Evolutionary conservation across 768 basidiomycete genomes (phyloP).

Genomic region (Auricularia cornea): DNA sequence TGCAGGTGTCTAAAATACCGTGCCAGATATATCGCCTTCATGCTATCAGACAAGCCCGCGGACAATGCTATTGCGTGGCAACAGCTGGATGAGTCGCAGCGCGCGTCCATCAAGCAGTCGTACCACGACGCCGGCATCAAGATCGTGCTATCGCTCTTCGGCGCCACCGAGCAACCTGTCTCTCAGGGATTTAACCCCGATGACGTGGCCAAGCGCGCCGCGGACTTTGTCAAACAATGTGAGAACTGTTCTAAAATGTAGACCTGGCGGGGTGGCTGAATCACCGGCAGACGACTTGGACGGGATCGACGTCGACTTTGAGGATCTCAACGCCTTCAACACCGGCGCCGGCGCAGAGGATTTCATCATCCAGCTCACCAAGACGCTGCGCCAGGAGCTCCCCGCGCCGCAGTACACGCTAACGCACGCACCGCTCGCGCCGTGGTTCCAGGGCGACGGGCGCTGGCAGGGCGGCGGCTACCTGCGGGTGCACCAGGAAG

Average conservation of each 20-base stretch:
- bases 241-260: background rate
- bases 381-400: constrained; percentile 4
- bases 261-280: no score
- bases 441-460: constrained; percentile 4
- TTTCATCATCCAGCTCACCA: constrained; percentile 8
- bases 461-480: constrained; percentile 7
- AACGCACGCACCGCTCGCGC: constrained; percentile 10
- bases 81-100: no score
- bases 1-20: no score
- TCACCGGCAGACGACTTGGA: constrained; percentile 4
- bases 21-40: no score
- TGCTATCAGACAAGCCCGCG: no score
- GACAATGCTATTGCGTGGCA: no score
- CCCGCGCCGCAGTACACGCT: constrained; percentile 6
- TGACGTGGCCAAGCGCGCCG: background rate
- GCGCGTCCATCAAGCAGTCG: no score
- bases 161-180: constrained; percentile 1
- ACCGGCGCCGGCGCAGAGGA: constrained; percentile 1
- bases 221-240: background rate
- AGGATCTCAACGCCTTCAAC: constrained; percentile 8
- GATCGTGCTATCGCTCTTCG: constrained; percentile 10
- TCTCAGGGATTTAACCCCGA: background rate
- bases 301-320: constrained; percentile 11
- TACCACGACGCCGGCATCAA: constrained; percentile 3
- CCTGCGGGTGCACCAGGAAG: constrained; percentile 2